Base-by-base conservation (phyloP, 2,329 filamentous ascomycete genomes). In the Claviceps spartinae region DNA sequence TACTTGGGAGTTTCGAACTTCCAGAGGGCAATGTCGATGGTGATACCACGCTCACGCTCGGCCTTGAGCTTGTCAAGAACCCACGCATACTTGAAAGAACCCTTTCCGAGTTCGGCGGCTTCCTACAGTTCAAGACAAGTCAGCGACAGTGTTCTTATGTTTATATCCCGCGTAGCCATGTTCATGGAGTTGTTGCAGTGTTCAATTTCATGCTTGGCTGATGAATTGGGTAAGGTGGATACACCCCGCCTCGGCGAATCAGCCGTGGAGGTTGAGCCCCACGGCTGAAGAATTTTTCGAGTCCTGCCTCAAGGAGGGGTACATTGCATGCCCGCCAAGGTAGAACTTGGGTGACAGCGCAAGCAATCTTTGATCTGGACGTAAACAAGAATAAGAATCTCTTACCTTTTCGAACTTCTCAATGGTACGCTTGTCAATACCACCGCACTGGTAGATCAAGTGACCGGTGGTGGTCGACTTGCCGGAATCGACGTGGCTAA, bases 351-450 rank as follows among this genome's bases (percentile, higher is more conserved):
- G 26, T 30, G 8, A 30, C 8, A 2, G 26, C 26, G 47, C 22
- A 34, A 24, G 36, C 36, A 51, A 50, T 30, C 26, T 30, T 3
- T 30, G 3, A 30, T 9, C 3, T 30, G 2, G 26, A 30, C 26
- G 3, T 38, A n/a, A 54, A 55, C 56, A 46, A 45, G 45, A 56
- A 54, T 53, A 52, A 47, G 58, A 59, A 51, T 55, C 41, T 56
- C 82, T 72, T 76, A 94, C 89, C 88, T 98, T 98, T 90, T 98
- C 93, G 85, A 98, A 98, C 87, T 98, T 98, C 86, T 98, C 93
- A 74, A 98, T 98, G 76, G 91, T 97, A 89, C 93, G 91, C 83
- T 91, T 89, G 88, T 98, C 93, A 72, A 97, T 98, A 88, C 93
- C 93, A 86, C 93, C 93, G 82, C 93, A 97, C 86, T 98, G 91